phyloP scores from a whole-genome alignment of 2,329 filamentous ascomycete species.

The Botrytis elliptica region DNA sequence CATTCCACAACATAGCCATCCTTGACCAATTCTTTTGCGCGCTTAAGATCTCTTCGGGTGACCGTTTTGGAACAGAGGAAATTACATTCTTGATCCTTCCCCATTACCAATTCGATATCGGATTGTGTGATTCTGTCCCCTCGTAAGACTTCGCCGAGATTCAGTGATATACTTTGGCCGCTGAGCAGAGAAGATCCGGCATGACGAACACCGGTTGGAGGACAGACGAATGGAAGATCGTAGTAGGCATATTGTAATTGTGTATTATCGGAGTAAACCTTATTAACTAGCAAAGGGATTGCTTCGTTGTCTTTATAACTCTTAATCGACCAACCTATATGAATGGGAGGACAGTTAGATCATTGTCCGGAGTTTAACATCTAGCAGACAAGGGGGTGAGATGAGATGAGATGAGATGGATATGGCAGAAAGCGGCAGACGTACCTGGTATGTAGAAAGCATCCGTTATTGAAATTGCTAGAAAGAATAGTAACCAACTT shows the following conservation, averaged over 20 bases:
- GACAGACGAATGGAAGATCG: slow-evolving; percentile 84
- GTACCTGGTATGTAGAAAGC: slow-evolving; percentile 87
- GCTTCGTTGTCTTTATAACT: slow-evolving; percentile 74
- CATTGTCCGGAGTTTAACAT: neutral
- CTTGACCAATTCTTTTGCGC: slow-evolving; percentile 69
- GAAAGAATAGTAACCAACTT: slow-evolving; percentile 49
- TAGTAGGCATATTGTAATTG: slow-evolving; percentile 91
- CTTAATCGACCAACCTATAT: slow-evolving; percentile 74
- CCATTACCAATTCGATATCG: slow-evolving; percentile 78
- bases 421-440: slow-evolving; percentile 26
- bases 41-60: slow-evolving; percentile 61
- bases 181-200: slow-evolving; percentile 68
- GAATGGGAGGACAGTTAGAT: neutral
- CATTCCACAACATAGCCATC: slow-evolving; percentile 86
- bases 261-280: slow-evolving; percentile 85
- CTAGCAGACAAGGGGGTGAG: neutral
- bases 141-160: slow-evolving; percentile 82
- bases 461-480: slow-evolving; percentile 50
- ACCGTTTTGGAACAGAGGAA: slow-evolving; percentile 71
- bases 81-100: slow-evolving; percentile 69
- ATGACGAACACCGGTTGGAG: slow-evolving; percentile 66
- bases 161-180: slow-evolving; percentile 75
- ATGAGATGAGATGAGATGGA: neutral
- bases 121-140: slow-evolving; percentile 83
- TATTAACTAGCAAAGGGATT: slow-evolving; percentile 86